These are phyloP conservation scores for Capsella bursapastoris DNA, from an alignment of 345 rosid genomes.

Conservation along the genomic window DNA sequence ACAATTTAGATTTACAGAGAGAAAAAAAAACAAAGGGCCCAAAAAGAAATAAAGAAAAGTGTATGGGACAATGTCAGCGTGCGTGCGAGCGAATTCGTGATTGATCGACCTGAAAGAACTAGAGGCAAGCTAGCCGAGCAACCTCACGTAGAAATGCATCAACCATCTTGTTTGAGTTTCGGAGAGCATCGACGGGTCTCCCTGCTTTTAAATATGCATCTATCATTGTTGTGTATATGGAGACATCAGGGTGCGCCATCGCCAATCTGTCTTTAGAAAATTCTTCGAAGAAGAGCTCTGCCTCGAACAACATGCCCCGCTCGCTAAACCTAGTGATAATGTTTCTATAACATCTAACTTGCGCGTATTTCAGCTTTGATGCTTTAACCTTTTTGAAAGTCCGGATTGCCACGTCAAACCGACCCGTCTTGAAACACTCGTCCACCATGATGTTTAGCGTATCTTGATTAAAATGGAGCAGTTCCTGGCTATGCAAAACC, in stretches of 20 bases:
- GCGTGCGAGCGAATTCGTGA: too few species aligned
- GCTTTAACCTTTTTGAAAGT: background rate
- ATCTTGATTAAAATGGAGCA: background rate
- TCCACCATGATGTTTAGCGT: background rate
- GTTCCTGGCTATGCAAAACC: background rate
- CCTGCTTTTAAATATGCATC: background rate
- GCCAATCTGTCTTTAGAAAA: background rate
- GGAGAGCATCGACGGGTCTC: background rate
- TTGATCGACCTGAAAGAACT: too few species aligned
- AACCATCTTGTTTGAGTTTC: background rate
- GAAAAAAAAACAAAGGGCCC: too few species aligned
- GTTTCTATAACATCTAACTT: background rate
- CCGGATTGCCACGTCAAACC: background rate
- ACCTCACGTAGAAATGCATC: background rate
- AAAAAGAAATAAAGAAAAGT: too few species aligned
- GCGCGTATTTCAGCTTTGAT: background rate
- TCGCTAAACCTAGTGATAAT: background rate
- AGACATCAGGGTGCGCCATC: background rate
- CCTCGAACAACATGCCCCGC: background rate
- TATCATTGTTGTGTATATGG: background rate
- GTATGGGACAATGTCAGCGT: too few species aligned
- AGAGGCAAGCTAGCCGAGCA: background rate
- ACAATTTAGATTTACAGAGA: too few species aligned
- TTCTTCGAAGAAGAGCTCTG: background rate
- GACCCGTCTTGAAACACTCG: background rate